Evolutionary conservation across 129 eudicot species (phyloP).

Genomic region (Solidago caesia): DNA sequence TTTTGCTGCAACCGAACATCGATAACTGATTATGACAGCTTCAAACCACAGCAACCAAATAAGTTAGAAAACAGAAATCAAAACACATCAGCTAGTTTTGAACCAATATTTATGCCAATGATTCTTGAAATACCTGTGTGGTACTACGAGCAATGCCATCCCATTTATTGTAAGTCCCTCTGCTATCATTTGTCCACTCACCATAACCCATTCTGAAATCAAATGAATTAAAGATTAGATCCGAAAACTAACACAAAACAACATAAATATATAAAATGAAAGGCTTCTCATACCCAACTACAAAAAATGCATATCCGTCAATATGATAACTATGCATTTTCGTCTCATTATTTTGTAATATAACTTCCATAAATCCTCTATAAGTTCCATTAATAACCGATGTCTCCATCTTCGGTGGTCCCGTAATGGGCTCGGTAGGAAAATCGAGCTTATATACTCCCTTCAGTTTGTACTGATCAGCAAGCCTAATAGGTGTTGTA

Average conservation of each 20-base stretch:
- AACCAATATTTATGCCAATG: background rate
- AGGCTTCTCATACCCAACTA: conserved; percentile 66
- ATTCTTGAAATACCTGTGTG: conserved; percentile 54
- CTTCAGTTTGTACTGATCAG: conserved; percentile 65
- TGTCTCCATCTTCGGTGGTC: conserved; percentile 72
- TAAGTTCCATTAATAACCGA: conserved; percentile 82
- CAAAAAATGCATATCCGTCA: conserved; percentile 83
- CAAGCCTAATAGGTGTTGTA: conserved; percentile 80
- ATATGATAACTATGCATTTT: conserved; percentile 78
- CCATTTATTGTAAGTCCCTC: conserved; percentile 97
- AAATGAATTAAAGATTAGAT: conserved; percentile 3
- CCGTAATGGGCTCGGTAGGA: conserved; percentile 68
- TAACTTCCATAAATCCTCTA: conserved; percentile 86
- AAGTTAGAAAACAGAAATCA: too few relatives aligned
- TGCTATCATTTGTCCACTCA: conserved; percentile 83
- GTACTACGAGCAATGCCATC: conserved; percentile 94
- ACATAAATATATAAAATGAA: background rate
- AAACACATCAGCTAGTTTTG: too few relatives aligned
- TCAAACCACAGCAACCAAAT: too few relatives aligned
- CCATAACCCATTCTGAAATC: conserved; percentile 81
- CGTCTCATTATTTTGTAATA: conserved; percentile 85
- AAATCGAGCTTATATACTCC: conserved; percentile 74
- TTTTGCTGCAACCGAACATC: too few relatives aligned
- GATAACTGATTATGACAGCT: too few relatives aligned
- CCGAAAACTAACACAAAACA: background rate